Conservation (phyloP, 2,329 filamentous ascomycete genomes). For the Verticillium isaacii region DNA sequence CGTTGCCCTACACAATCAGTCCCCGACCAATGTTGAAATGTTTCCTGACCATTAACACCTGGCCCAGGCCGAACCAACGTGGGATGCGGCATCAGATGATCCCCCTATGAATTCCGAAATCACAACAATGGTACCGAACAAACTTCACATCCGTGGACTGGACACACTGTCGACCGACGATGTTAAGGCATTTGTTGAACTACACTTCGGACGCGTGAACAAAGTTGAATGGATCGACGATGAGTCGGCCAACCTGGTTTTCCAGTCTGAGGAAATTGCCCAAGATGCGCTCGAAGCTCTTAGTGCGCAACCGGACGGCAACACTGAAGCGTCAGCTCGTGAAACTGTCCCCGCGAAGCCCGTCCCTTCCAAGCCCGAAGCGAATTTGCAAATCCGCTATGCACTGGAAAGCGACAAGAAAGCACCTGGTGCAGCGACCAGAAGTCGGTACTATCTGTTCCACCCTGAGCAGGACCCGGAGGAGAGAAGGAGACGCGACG, state of each 20-base stretch:
- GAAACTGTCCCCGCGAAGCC: conserved; percentile 67
- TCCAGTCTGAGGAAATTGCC: conserved; percentile 50
- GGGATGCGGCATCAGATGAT: neutral
- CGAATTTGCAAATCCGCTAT: conserved; percentile 66
- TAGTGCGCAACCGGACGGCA: conserved; percentile 35
- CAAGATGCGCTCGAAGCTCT: conserved; percentile 52
- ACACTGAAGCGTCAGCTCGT: conserved; percentile 48
- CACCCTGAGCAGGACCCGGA: conserved; percentile 85
- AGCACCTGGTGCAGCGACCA: conserved; percentile 67
- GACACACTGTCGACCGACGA: conserved; percentile 77
- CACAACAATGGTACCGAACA: conserved; percentile 30
- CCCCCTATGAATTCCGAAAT: neutral
- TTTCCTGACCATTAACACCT: neutral
- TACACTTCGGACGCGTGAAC: conserved; percentile 58
- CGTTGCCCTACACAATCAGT: neutral
- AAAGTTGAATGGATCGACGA: conserved; percentile 95
- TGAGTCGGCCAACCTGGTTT: conserved; percentile 81
- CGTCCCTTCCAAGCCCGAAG: conserved; percentile 63
- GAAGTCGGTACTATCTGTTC: conserved; percentile 87
- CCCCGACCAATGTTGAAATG: neutral
- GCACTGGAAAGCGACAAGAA: conserved; percentile 77
- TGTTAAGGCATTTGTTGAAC: conserved; percentile 68
- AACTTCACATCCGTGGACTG: conserved; percentile 80
- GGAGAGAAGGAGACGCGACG: conserved; percentile 59
- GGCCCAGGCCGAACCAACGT: neutral